A percentile compares a stretch with the other conserved stretches of the same genome.
phyloP scores from a whole-genome alignment of 2,329 filamentous ascomycete species.

The Fusarium verrucosum region DNA sequence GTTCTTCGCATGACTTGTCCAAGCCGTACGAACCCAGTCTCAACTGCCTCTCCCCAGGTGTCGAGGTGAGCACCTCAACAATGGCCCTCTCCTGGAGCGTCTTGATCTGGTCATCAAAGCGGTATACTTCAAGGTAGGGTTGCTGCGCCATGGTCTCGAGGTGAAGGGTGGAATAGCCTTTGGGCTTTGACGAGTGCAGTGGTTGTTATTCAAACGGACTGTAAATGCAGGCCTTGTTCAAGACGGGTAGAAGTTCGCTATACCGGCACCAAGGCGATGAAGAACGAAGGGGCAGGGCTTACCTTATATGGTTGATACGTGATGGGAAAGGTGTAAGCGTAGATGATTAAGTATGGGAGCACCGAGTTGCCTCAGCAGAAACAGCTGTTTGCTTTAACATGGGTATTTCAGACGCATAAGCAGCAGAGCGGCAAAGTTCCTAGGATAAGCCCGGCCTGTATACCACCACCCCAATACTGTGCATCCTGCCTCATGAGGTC shows the following conservation, averaged over 20 bases:
- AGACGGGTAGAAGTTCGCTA: not conserved
- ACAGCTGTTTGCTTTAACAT: conserved; percentile 15
- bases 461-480: conserved; percentile 5
- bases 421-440: conserved; percentile 14
- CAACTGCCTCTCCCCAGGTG: conserved; percentile 21
- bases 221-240: not conserved
- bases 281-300: not conserved
- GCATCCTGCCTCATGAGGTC: conserved; percentile 1
- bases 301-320: conserved; percentile 17
- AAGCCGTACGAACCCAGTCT: conserved; percentile 22
- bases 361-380: not conserved
- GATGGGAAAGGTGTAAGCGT: conserved; percentile 5
- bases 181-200: not conserved
- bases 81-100: conserved; percentile 21
- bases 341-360: not conserved
- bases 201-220: not conserved
- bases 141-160: conserved; percentile 18
- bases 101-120: conserved; percentile 17
- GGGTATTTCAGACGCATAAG: conserved; percentile 10
- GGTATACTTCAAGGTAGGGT: conserved; percentile 11
- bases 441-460: conserved; percentile 22
- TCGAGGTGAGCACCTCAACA: conserved; percentile 23
- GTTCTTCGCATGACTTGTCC: conserved; percentile 8
- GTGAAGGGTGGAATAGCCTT: not conserved
- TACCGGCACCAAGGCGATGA: not conserved